Conservation (phyloP, 2,329 filamentous ascomycete genomes). For the Ophiosphaerella herpotricha region DNA sequence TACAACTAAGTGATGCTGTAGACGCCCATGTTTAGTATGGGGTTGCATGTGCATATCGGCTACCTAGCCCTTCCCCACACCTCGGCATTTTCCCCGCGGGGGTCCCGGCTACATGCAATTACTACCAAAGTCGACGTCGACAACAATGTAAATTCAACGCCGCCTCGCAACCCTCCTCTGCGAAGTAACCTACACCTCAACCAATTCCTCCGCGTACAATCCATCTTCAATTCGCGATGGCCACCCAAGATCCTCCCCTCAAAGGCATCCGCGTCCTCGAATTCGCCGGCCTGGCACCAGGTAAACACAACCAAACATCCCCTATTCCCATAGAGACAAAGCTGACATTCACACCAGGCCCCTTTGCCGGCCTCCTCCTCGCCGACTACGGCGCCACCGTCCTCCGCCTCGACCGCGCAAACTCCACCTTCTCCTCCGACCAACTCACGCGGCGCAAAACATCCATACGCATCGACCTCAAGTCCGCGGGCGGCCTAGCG, state of each 20-base stretch:
- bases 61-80: constrained; percentile 1
- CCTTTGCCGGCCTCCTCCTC: constrained; percentile 82
- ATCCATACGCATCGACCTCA: constrained; percentile 80
- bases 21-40: too few relatives aligned
- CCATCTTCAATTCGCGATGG: constrained; percentile 20
- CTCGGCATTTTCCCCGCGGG: constrained; percentile 42
- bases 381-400: constrained; percentile 86
- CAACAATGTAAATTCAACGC: too few relatives aligned
- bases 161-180: background rate
- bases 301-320: constrained; percentile 34
- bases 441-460: constrained; percentile 79
- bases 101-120: constrained; percentile 22
- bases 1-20: background rate
- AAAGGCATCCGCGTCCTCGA: constrained; percentile 66
- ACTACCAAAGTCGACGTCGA: constrained; percentile 38
- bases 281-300: constrained; percentile 66
- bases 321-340: background rate
- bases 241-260: constrained; percentile 52
- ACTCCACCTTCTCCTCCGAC: constrained; percentile 65
- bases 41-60: too few relatives aligned
- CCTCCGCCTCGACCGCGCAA: constrained; percentile 76
- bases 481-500: constrained; percentile 64
- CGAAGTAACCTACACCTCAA: background rate
- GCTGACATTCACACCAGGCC: constrained; percentile 59
- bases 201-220: background rate